phyloP scores from a whole-genome alignment of 2,329 filamentous ascomycete genomes.

The Graphilbum fragrans region DNA sequence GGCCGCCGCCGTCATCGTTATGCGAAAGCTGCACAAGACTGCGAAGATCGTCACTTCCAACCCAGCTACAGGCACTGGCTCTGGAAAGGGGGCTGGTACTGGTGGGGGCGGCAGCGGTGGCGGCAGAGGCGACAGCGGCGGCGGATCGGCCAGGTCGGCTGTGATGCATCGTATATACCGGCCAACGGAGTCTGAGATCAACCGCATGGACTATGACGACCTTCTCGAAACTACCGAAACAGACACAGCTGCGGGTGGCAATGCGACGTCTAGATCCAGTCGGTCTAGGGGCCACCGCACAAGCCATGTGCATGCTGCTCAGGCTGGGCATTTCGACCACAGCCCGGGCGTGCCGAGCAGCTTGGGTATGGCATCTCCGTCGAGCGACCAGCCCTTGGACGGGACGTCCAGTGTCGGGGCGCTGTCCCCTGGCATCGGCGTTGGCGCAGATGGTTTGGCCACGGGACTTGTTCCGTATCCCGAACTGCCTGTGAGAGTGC shows the following conservation, averaged over 20 bases:
- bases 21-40: constrained; percentile 36
- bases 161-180: constrained; percentile 20
- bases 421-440: too few species aligned
- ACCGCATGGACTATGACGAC: constrained; percentile 26
- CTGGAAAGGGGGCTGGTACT: neutral
- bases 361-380: too few species aligned
- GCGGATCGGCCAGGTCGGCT: constrained; percentile 10
- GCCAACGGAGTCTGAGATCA: constrained; percentile 28
- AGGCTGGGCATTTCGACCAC: too few species aligned
- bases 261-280: too few species aligned
- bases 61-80: too few species aligned
- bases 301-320: too few species aligned
- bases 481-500: constrained; percentile 7
- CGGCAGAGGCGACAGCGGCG: neutral
- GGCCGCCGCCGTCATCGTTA: constrained; percentile 32
- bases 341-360: too few species aligned
- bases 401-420: too few species aligned
- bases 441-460: too few species aligned
- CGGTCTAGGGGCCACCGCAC: too few species aligned
- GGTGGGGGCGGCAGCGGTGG: neutral
- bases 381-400: too few species aligned
- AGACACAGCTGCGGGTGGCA: constrained; percentile 6
- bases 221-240: constrained; percentile 20
- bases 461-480: too few species aligned
- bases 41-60: constrained; percentile 22